Evolutionary conservation across 2,329 filamentous ascomycete genomes (phyloP).

Genomic region (Davidsoniella neocaledoniae): DNA sequence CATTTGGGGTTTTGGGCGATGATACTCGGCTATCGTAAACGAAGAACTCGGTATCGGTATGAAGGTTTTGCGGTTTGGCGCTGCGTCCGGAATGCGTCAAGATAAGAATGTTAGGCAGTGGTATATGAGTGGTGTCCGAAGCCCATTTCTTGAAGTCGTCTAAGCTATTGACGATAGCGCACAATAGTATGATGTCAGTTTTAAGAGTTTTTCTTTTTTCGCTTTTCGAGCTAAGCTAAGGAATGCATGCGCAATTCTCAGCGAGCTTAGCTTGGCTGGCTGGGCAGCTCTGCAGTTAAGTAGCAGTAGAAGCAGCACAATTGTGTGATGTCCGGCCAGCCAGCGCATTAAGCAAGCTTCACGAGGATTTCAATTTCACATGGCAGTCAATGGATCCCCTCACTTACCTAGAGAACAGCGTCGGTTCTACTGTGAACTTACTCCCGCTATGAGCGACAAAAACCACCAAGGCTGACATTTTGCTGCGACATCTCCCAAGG

Average conservation of each 20-base stretch:
- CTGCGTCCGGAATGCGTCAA: conserved; percentile 75
- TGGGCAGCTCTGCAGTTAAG: not conserved
- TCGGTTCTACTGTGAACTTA: conserved; percentile 62
- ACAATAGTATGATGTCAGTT: conserved; percentile 8
- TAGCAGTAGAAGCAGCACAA: conserved; percentile 13
- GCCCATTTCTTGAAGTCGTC: conserved; percentile 79
- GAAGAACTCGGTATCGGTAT: conserved; percentile 78
- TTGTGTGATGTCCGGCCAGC: not conserved
- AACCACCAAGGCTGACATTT: conserved; percentile 40
- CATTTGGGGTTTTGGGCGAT: conserved; percentile 33
- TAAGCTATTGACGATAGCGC: conserved; percentile 33
- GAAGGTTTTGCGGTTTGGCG: conserved; percentile 62
- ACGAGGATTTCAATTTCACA: not conserved
- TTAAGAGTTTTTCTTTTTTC: not conserved
- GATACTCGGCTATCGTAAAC: conserved; percentile 75
- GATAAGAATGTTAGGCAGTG: conserved; percentile 64
- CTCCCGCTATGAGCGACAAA: conserved; percentile 88
- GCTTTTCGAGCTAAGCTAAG: conserved; percentile 1
- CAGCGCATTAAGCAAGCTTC: not conserved
- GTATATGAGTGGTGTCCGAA: conserved; percentile 54
- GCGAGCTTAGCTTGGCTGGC: not conserved
- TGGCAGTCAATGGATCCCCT: no score
- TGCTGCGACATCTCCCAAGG: conserved; percentile 10
- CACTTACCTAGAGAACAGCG: conserved; percentile 55
- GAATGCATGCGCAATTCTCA: conserved; percentile 1